Conservation (phyloP, 2,329 filamentous ascomycete species). For the Aspergillus alliaceus region DNA sequence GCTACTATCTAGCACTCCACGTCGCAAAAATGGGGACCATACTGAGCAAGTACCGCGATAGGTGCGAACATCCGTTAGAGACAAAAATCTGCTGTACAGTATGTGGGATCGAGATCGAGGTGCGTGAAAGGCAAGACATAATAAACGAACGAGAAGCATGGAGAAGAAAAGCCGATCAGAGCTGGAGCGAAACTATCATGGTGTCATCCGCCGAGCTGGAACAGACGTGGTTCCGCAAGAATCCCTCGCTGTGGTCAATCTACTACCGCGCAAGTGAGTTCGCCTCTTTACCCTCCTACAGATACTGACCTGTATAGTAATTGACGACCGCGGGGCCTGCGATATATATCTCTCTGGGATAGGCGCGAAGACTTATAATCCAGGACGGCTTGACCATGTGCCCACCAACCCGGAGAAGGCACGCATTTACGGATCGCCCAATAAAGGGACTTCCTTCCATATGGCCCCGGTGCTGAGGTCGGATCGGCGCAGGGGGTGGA, state of each 20-base stretch:
- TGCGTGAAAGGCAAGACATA: neutral
- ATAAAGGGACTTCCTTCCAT: neutral
- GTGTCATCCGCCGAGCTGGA: neutral
- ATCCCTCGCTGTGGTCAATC: fast-evolving
- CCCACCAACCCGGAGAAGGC: neutral
- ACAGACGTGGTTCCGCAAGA: neutral
- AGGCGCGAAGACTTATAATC: neutral
- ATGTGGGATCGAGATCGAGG: neutral
- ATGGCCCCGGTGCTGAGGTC: neutral
- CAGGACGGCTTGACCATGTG: neutral
- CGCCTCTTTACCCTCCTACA: too few species aligned
- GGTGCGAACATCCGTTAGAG: neutral
- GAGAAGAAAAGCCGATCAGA: neutral
- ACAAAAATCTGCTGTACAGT: neutral
- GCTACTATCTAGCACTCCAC: too few species aligned
- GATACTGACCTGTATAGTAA: neutral
- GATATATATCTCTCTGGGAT: neutral
- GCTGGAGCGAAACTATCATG: neutral
- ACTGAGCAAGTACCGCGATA: neutral
- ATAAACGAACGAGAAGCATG: neutral
- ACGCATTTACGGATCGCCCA: neutral
- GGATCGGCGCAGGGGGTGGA: neutral
- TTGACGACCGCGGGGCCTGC: neutral
- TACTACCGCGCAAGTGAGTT: neutral
- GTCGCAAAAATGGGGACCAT: neutral